Base-by-base conservation (phyloP, 495 filamentous ascomycete species). In the Alectoria sarmentosa region DNA sequence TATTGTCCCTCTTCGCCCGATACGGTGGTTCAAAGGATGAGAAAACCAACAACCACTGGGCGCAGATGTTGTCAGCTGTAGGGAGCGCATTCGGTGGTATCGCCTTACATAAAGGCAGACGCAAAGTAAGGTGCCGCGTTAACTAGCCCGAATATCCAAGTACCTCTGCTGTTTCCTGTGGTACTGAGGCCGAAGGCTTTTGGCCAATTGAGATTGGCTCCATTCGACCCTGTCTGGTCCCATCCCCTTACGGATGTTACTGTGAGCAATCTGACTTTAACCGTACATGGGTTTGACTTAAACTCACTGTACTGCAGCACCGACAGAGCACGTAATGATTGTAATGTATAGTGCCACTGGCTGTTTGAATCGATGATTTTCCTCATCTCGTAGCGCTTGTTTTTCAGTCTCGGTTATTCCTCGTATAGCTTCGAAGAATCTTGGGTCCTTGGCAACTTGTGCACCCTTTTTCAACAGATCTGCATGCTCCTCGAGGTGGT, bases 191-290 rank as follows among this genome's bases (percentile, higher is more conserved):
- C 76, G 56, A 84, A 80, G 11, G 72, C 74, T 0, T 68, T 60
- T 8, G 83, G 83, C 73, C 90, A 91, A 60, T 81, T 83, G 66
- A 91, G 77, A 65, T 86, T 91, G 36, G 88, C 89, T 56, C 88
- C 89, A 69, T 91, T 91, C 4, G 82, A 83, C n/a, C 88, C 85
- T 54, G 84, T 86, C 72, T 88, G 86, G 69, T 88, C 85, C 85
- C 86, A 89, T 37, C 87, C 86, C 58, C 66, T 68, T 15, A 21
- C 21, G 26, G 3, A 42, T 32, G 21, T 41, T 23, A 14, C 14
- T 28, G 41, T 67, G 49, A 67, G 66, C 62, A 19, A 54, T 30
- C 9, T 15, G 17, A 11, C 11, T 3, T 30, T 41, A 3, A n/a
- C 39, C 9, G 8, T 32, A 28, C 34, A 54, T 8, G 17, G 23